Evolutionary conservation across 768 basidiomycete genomes (phyloP).

Genomic region (Leccinum longicurvipes): DNA sequence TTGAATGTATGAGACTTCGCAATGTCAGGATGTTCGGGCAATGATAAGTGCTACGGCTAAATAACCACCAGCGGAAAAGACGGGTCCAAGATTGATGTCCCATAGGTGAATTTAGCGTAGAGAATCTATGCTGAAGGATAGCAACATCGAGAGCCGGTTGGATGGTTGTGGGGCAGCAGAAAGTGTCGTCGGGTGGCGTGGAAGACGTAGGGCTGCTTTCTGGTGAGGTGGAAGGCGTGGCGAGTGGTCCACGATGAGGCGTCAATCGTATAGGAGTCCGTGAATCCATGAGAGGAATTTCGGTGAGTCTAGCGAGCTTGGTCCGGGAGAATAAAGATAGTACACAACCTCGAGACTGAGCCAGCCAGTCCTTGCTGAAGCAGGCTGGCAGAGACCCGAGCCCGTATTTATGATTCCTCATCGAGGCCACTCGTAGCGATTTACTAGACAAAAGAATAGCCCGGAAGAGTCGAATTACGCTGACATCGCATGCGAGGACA

Average conservation of each 20-base stretch:
- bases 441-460: conserved; percentile 22
- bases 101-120: not conserved
- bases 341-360: conserved; percentile 23
- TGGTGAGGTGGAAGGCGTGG: conserved; percentile 18
- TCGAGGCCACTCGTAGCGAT: not conserved
- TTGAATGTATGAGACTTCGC: conserved; percentile 1
- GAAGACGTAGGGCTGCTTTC: conserved; percentile 19
- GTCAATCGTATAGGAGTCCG: conserved; percentile 24
- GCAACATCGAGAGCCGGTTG: conserved; percentile 11
- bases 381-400: not conserved
- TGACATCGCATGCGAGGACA: not conserved
- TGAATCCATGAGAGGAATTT: conserved; percentile 22
- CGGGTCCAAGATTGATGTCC: not conserved
- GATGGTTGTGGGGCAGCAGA: not conserved
- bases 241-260: conserved; percentile 27
- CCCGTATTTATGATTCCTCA: conserved; percentile 23
- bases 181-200: conserved; percentile 11
- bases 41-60: not conserved
- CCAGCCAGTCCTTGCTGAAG: conserved; percentile 25
- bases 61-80: conserved; percentile 1
- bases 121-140: conserved; percentile 10
- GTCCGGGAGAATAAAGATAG: conserved; percentile 12
- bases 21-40: conserved; percentile 1
- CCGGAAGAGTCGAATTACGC: conserved; percentile 2
- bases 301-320: conserved; percentile 14